phyloP scores from a whole-genome alignment of 371 early-diverging fungal species.

The Umbelopsis sp. region DNA sequence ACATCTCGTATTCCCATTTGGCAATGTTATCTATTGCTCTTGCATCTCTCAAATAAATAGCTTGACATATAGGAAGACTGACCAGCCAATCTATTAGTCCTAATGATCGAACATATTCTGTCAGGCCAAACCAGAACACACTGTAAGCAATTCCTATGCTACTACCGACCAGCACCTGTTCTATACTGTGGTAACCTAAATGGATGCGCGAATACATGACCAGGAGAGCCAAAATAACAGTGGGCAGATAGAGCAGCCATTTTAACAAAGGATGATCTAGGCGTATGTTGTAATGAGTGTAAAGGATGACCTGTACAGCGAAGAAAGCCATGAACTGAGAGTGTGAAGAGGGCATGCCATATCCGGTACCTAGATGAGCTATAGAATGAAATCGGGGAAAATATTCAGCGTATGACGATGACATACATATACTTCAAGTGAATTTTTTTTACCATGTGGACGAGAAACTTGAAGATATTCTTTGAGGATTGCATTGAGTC shows the following conservation, averaged over 20 bases:
- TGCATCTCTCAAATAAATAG: conserved; percentile 66
- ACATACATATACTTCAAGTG: background rate
- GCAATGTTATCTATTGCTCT: conserved; percentile 54
- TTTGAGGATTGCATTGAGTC: conserved; percentile 74
- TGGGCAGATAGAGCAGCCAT: conserved; percentile 33
- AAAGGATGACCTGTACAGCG: conserved; percentile 64
- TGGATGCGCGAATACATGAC: conserved; percentile 69
- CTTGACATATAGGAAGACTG: conserved; percentile 40
- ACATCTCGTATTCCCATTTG: conserved; percentile 64
- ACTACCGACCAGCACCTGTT: conserved; percentile 78
- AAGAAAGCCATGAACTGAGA: conserved; percentile 92
- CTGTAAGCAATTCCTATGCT: conserved; percentile 65
- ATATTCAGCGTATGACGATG: background rate
- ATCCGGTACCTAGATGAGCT: conserved; percentile 83
- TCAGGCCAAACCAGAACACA: conserved; percentile 59
- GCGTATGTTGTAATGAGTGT: conserved; percentile 53
- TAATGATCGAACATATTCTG: conserved; percentile 38
- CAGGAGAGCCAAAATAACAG: conserved; percentile 38
- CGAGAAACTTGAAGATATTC: conserved; percentile 69
- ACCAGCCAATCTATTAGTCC: conserved; percentile 48
- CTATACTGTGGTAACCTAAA: conserved; percentile 78
- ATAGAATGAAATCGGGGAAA: conserved; percentile 14
- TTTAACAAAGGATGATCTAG: conserved; percentile 48
- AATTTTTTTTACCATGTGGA: conserved; percentile 65
- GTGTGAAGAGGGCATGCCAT: conserved; percentile 96